Evolutionary conservation across 2,329 filamentous ascomycete species (phyloP).

Genomic region (Coniochaeta pulveracea): DNA sequence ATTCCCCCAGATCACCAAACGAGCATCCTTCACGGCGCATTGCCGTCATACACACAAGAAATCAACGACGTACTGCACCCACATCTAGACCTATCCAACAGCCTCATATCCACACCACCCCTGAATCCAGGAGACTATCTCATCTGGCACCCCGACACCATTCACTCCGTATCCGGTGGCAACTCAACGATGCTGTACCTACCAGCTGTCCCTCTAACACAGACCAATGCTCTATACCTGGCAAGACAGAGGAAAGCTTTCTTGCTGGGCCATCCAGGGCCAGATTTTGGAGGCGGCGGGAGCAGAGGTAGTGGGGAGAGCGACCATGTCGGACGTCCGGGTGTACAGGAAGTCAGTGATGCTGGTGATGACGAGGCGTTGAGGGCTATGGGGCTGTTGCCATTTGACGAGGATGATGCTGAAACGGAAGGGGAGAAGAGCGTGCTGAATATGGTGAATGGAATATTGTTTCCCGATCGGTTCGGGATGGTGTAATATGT

Average conservation of each 20-base stretch:
- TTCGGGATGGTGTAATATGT: slow-evolving; percentile 1
- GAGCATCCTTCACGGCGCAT: slow-evolving; percentile 57
- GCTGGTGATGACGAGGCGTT: slow-evolving; percentile 27
- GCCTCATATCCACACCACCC: slow-evolving; percentile 59
- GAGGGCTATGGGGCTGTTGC: slow-evolving; percentile 27
- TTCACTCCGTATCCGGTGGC: slow-evolving; percentile 56
- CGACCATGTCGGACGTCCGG: slow-evolving; percentile 20
- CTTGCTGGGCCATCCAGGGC: slow-evolving; percentile 36
- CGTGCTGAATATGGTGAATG: slow-evolving; percentile 25
- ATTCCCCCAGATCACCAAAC: slow-evolving; percentile 22
- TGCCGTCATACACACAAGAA: slow-evolving; percentile 59
- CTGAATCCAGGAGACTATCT: slow-evolving; percentile 68
- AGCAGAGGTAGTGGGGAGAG: slow-evolving; percentile 14
- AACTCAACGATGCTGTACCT: slow-evolving; percentile 19
- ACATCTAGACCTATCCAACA: slow-evolving; percentile 53
- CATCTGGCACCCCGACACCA: slow-evolving; percentile 59
- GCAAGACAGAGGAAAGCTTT: slow-evolving; percentile 47
- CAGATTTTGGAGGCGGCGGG: background rate
- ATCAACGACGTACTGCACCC: slow-evolving; percentile 58
- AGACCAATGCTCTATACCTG: slow-evolving; percentile 45
- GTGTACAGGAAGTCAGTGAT: slow-evolving; percentile 24
- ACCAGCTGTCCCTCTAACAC: slow-evolving; percentile 35
- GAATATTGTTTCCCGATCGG: slow-evolving; percentile 35
- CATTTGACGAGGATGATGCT: slow-evolving; percentile 27
- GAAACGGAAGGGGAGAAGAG: slow-evolving; percentile 18